These are phyloP conservation scores for Taiozyma sp. DNA, from an alignment of 1,139 yeast genomes.

Conservation along the genomic window DNA sequence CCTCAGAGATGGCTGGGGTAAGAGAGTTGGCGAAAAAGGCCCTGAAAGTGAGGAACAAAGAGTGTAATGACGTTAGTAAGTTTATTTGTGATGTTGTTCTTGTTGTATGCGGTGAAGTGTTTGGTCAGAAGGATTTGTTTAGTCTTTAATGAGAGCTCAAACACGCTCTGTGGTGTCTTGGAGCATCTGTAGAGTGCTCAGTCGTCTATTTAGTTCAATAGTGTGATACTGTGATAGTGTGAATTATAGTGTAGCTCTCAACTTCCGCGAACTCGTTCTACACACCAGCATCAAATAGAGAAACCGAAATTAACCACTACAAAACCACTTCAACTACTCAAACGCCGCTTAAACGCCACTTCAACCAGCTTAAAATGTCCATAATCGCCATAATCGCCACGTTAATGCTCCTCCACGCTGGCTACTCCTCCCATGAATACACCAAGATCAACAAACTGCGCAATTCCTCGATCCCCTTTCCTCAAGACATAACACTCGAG, in stretches of 20 bases:
- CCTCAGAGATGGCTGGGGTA: conserved; percentile 13
- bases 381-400: conserved; percentile 1
- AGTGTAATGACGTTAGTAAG: neutral
- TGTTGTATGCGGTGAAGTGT: conserved; percentile 12
- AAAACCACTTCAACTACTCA: too few relatives aligned
- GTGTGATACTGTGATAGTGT: too few relatives aligned
- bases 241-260: too few relatives aligned
- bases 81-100: conserved; percentile 10
- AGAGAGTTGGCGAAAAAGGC: conserved; percentile 19
- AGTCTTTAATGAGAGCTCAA: neutral
- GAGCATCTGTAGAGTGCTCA: too few relatives aligned
- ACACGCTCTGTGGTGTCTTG: too few relatives aligned
- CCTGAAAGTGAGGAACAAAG: conserved; percentile 3
- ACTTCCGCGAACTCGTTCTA: too few relatives aligned
- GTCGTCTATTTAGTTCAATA: too few relatives aligned
- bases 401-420: conserved; percentile 5
- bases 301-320: too few relatives aligned
- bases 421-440: conserved; percentile 11
- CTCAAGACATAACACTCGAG: conserved; percentile 7
- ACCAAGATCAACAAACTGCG: conserved; percentile 4
- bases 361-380: too few relatives aligned
- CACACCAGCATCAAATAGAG: too few relatives aligned
- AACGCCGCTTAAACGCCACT: too few relatives aligned
- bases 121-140: conserved; percentile 17
- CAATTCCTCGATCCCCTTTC: conserved; percentile 3